These are phyloP conservation scores for Colletotrichum chlorophyti DNA, from an alignment of 2,329 filamentous ascomycete genomes.

Conservation along the genomic window DNA sequence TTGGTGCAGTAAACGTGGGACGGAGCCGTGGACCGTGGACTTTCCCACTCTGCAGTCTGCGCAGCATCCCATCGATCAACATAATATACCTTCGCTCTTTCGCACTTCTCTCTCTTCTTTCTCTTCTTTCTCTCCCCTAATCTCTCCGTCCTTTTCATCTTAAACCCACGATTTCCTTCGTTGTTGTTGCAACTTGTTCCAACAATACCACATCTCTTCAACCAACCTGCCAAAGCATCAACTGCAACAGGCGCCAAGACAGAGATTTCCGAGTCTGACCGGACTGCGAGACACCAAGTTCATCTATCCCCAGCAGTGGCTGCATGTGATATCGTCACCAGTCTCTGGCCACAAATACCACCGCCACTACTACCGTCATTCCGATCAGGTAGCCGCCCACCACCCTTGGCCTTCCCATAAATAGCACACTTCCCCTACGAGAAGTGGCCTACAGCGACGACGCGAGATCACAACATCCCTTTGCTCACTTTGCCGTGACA, in stretches of 20 bases:
- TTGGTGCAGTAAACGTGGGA: too few species aligned
- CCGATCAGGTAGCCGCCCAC: constrained; percentile 1
- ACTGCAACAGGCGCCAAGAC: constrained; percentile 11
- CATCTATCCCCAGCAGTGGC: constrained; percentile 12
- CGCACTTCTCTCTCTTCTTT: neutral
- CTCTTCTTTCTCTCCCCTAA: neutral
- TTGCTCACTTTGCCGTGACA: neutral
- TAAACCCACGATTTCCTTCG: neutral
- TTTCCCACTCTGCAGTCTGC: too few species aligned
- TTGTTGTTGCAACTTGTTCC: neutral
- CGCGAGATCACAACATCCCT: neutral
- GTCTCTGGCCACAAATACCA: constrained; percentile 5
- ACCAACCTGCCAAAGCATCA: too few species aligned
- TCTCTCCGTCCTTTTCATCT: neutral
- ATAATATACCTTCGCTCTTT: neutral
- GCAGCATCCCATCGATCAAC: too few species aligned
- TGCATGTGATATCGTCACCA: constrained; percentile 27
- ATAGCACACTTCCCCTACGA: neutral
- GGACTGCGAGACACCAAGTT: constrained; percentile 9
- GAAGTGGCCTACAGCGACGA: neutral
- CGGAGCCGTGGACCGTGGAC: neutral
- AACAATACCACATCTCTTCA: too few species aligned
- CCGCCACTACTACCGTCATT: constrained; percentile 9
- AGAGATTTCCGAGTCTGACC: constrained; percentile 21
- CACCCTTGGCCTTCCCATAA: constrained; percentile 10